Evolutionary conservation across 768 basidiomycete genomes (phyloP).

Genomic region (Podaxis sp.): DNA sequence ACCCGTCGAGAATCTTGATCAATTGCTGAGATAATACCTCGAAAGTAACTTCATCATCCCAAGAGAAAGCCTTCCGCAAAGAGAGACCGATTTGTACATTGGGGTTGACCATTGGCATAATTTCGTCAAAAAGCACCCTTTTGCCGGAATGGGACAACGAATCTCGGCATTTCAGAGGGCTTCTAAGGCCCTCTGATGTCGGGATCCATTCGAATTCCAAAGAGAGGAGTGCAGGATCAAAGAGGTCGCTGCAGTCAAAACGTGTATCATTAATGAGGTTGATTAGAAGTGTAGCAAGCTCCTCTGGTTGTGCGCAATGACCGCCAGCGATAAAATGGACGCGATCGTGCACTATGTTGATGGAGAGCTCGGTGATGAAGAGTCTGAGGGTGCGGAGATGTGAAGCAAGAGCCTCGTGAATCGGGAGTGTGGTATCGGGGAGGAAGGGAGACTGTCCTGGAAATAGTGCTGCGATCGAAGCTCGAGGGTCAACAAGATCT

Average conservation of each 20-base stretch:
- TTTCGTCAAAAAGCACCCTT: constrained; percentile 35
- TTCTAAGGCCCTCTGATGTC: constrained; percentile 31
- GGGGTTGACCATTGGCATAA: constrained; percentile 31
- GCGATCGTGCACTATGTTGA: constrained; percentile 31
- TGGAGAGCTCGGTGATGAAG: constrained; percentile 26
- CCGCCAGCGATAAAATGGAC: constrained; percentile 29
- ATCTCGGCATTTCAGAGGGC: constrained; percentile 28
- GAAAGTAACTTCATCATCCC: constrained; percentile 35
- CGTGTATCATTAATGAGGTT: constrained; percentile 1
- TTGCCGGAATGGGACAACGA: constrained; percentile 17
- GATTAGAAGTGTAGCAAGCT: not conserved
- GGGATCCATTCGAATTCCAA: constrained; percentile 34
- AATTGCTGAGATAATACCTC: constrained; percentile 34
- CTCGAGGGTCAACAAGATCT: constrained; percentile 30
- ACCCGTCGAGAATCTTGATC: constrained; percentile 18
- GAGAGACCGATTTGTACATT: constrained; percentile 23
- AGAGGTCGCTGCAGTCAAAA: not conserved
- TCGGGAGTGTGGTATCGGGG: constrained; percentile 7
- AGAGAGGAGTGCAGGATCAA: not conserved
- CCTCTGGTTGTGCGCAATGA: not conserved
- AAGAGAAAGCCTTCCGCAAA: constrained; percentile 32
- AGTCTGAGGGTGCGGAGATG: constrained; percentile 24
- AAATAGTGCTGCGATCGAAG: constrained; percentile 28
- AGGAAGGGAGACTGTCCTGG: constrained; percentile 15
- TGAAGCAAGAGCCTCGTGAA: constrained; percentile 19